phyloP scores from a whole-genome alignment of 1,284 basidiomycete species.

The Trichosporon sp. region DNA sequence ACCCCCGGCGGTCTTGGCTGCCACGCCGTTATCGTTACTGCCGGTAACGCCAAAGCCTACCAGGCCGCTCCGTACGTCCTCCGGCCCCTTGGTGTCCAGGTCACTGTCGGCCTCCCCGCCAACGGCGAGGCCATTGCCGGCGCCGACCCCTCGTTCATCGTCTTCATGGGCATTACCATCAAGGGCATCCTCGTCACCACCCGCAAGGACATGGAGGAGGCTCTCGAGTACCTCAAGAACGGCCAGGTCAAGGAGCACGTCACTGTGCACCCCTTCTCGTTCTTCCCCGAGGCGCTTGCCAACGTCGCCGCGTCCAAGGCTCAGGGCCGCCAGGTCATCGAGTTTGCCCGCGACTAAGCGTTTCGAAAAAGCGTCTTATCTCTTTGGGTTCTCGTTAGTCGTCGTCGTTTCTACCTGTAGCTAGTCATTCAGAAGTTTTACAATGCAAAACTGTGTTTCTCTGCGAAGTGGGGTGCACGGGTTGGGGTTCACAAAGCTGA shows the following conservation, averaged over 20 bases:
- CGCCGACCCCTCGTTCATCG: slow-evolving; percentile 33
- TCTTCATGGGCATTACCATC: slow-evolving; percentile 46
- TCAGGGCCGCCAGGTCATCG: slow-evolving; percentile 16
- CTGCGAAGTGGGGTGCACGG: too few species aligned
- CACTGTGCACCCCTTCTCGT: slow-evolving; percentile 12
- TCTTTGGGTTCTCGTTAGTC: background rate
- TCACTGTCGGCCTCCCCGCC: slow-evolving; percentile 18
- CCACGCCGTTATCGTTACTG: slow-evolving; percentile 18
- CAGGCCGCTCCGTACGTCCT: slow-evolving; percentile 9
- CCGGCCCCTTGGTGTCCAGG: slow-evolving; percentile 10
- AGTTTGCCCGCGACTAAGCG: slow-evolving; percentile 5
- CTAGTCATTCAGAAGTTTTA: background rate
- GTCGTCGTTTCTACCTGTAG: background rate
- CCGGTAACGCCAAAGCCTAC: slow-evolving; percentile 20
- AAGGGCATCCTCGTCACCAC: slow-evolving; percentile 39
- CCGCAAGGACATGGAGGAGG: slow-evolving; percentile 18
- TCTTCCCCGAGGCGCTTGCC: slow-evolving; percentile 16
- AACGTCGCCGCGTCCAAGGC: slow-evolving; percentile 12
- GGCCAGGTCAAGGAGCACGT: slow-evolving; percentile 23
- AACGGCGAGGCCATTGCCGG: slow-evolving; percentile 35
- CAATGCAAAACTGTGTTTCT: background rate
- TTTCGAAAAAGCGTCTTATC: background rate
- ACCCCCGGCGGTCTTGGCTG: slow-evolving; percentile 12
- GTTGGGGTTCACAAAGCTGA: too few species aligned
- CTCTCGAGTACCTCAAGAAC: slow-evolving; percentile 11